Base-by-base conservation (phyloP, 2,329 filamentous ascomycete genomes). In the Aspergillus arachidicola region DNA sequence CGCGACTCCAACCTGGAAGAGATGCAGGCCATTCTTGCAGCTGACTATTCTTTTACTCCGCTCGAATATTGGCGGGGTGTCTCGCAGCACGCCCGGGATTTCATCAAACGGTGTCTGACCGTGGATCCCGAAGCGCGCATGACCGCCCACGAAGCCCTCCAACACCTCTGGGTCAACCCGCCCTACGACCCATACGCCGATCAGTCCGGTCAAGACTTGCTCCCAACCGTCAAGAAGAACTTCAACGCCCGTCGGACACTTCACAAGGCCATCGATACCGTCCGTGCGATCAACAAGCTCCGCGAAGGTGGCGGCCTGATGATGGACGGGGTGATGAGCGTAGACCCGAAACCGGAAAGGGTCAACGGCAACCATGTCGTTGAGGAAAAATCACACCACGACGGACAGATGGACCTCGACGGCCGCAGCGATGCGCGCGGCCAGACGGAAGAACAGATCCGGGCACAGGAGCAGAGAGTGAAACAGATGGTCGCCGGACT, bases 11-110 rank as follows among this genome's bases (percentile, higher is more conserved):
- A 99, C 80, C 89, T 98, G 74, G 95, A 99, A 82, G 95, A 99
- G 82, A 98, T 99, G 94, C 94, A 98, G 82, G 95, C 95, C 71
- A 99, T 99, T 75, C 87, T 98, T 61, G 91, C 93, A 66, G 95
- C 95, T 64, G 94, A 98, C 82, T 99, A 98, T 83, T 91, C 89
- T 74, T 99, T 98, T 79, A 94, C 92, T 4, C 95, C 95, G 1
- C 81, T 92, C 65, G 94, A 97, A 77, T 98, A 98, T 84, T 99
- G 95, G 95, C 91, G 94, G 66, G 93, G 92, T 64, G 94, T 99
- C 66, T 96, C 93, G 28, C 85, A 89, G 58, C 86, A 88, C 56
- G 92, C 94, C 48, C 91, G 96, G 73, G 91, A 96, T 70, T 99
- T 99, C 79, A 97, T 99, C 81, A 89, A 90, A 70, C 86, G 89